These are phyloP conservation scores for Rhododendron simsii DNA, from an alignment of 148 eudicot genomes.

Conservation along the genomic window DNA sequence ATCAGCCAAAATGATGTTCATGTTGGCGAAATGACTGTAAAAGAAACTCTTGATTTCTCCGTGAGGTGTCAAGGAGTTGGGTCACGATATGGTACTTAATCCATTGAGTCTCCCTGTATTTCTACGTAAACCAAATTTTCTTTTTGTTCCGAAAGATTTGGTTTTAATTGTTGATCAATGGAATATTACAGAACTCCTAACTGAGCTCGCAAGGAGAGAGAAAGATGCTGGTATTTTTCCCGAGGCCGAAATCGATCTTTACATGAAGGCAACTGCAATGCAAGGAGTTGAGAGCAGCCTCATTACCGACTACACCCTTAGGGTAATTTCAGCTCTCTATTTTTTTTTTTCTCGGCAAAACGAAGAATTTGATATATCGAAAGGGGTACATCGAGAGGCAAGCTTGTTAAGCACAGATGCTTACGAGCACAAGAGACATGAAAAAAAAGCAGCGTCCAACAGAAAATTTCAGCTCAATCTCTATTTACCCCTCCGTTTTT, in stretches of 20 bases:
- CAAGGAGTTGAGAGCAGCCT: conserved; percentile 87
- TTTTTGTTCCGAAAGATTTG: background rate
- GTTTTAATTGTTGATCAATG: background rate
- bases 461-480: too few species aligned
- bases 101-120: background rate
- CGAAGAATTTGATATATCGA: too few species aligned
- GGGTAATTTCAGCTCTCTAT: conserved; percentile 32
- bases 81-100: conserved; percentile 61
- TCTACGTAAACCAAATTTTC: background rate
- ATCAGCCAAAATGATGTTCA: conserved; percentile 97
- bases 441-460: too few species aligned
- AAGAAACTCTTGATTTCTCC: conserved; percentile 92
- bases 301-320: conserved; percentile 80
- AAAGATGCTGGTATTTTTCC: conserved; percentile 71
- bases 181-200: conserved; percentile 50
- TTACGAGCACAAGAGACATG: too few species aligned
- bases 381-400: too few species aligned
- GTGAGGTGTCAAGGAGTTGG: conserved; percentile 96
- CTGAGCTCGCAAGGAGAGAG: conserved; percentile 79
- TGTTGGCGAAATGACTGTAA: conserved; percentile 91
- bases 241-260: conserved; percentile 92
- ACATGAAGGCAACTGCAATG: conserved; percentile 98
- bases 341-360: too few species aligned
- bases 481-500: background rate
- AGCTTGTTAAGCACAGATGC: too few species aligned